A percentile compares a stretch with the other conserved stretches of the same genome.
phyloP scores from a whole-genome alignment of 2,329 filamentous ascomycete species.

The Colletotrichum cereale region DNA sequence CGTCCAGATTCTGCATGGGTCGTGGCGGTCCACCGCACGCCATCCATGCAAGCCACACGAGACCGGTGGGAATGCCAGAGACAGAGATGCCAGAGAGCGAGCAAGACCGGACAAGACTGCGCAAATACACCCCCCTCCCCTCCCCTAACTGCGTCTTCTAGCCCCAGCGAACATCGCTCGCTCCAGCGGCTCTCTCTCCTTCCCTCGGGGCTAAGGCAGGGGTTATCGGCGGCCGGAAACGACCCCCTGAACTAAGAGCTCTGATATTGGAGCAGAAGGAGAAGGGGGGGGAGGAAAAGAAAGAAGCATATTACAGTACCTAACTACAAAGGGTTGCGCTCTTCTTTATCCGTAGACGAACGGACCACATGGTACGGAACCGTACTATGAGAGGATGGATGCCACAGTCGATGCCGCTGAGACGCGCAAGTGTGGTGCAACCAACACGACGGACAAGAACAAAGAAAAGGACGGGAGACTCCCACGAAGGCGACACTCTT shows the following conservation, averaged over 20 bases:
- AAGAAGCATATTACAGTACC: background rate
- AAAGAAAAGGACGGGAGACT: constrained; percentile 3
- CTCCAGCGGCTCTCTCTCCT: constrained; percentile 25
- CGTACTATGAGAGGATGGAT: background rate
- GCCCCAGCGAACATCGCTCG: constrained; percentile 18
- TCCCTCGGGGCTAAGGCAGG: constrained; percentile 37
- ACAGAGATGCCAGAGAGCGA: no score
- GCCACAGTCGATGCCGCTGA: background rate
- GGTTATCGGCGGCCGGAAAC: constrained; percentile 24
- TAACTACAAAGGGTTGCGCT: background rate
- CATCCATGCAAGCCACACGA: constrained; percentile 40
- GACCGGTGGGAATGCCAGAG: constrained; percentile 35
- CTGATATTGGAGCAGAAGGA: background rate
- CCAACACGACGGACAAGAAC: constrained; percentile 6
- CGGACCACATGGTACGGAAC: background rate
- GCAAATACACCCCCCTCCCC: constrained; percentile 16
- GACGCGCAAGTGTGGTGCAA: background rate
- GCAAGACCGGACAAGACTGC: constrained; percentile 20
- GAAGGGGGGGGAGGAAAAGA: background rate
- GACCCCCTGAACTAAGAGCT: constrained; percentile 28
- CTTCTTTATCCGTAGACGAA: background rate
- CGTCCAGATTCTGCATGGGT: constrained; percentile 40
- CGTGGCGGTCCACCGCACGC: constrained; percentile 30
- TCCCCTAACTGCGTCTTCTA: background rate
- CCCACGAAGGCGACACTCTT: constrained; percentile 1